Conservation (phyloP, 2,329 filamentous ascomycete species). For the Alternaria solani region DNA sequence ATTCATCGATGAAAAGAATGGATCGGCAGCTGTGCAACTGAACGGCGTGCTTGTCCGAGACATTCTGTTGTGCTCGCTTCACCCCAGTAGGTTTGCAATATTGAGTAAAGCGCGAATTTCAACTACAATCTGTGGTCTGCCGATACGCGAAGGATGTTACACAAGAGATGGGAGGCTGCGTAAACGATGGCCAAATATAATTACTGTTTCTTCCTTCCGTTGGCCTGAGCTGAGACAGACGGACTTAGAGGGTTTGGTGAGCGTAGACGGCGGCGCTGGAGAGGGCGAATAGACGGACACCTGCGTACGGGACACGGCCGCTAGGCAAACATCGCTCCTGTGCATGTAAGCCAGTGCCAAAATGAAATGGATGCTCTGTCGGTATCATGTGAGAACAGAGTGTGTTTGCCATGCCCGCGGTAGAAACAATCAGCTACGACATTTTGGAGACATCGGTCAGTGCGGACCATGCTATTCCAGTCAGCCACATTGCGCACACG, state of each 20-base stretch:
- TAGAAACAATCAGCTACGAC: neutral
- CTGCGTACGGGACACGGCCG: slow-evolving; percentile 7
- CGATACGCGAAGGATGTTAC: slow-evolving; percentile 27
- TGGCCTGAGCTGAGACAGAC: slow-evolving; percentile 36
- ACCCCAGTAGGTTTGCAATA: neutral
- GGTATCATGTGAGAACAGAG: neutral
- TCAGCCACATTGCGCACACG: neutral
- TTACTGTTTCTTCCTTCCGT: slow-evolving; percentile 12
- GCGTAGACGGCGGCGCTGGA: slow-evolving; percentile 12
- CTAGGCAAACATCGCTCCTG: slow-evolving; percentile 15
- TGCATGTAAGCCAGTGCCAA: neutral
- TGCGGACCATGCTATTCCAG: neutral
- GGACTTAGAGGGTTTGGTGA: slow-evolving; percentile 16
- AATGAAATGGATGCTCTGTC: neutral
- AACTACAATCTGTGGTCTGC: slow-evolving; percentile 4
- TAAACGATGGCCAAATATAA: slow-evolving; percentile 35
- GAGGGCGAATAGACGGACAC: slow-evolving; percentile 16
- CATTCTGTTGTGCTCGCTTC: slow-evolving; percentile 18
- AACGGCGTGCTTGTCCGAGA: slow-evolving; percentile 28
- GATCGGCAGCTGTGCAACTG: slow-evolving; percentile 1
- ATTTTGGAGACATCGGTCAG: slow-evolving; percentile 1
- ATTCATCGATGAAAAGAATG: slow-evolving; percentile 4
- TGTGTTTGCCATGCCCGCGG: neutral
- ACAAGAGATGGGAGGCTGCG: slow-evolving; percentile 22
- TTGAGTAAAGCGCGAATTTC: slow-evolving; percentile 9